Conservation (phyloP, 345 rosid genomes). For the Camelina neglecta region DNA sequence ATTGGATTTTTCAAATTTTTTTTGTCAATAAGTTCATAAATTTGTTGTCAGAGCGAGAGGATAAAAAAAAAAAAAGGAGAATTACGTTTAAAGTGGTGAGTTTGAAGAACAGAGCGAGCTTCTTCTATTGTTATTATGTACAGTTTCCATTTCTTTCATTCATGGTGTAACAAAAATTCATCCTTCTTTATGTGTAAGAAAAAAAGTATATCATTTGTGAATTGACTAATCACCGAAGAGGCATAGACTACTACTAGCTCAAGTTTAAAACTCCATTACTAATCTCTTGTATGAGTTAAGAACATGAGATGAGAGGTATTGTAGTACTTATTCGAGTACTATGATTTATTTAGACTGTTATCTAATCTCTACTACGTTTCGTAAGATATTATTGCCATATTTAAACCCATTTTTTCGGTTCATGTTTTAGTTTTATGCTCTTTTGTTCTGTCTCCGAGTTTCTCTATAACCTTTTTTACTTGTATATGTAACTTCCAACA, state of each 20-base stretch:
- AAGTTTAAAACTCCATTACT: too few relatives aligned
- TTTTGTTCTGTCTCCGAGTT: background rate
- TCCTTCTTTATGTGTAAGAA: conserved; percentile 14
- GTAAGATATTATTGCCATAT: background rate
- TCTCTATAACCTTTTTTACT: background rate
- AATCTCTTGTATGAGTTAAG: too few relatives aligned
- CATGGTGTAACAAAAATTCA: conserved; percentile 42
- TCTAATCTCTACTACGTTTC: background rate
- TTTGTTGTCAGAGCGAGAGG: conserved; percentile 32
- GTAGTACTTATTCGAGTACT: background rate
- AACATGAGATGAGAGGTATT: background rate
- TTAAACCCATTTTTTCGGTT: background rate
- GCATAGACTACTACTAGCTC: too few relatives aligned
- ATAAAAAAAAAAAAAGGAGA: background rate
- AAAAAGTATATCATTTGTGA: background rate
- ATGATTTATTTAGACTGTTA: background rate
- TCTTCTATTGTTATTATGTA: conserved; percentile 36
- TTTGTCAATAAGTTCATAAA: conserved; percentile 44
- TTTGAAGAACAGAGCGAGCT: conserved; percentile 27
- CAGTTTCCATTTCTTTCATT: conserved; percentile 47
- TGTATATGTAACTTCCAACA: background rate
- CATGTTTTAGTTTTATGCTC: background rate
- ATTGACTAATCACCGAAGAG: background rate
- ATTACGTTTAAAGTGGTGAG: conserved; percentile 29
- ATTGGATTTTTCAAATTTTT: conserved; percentile 41